Conservation (phyloP, 1,284 basidiomycete genomes). For the Coriolopsis trogii region DNA sequence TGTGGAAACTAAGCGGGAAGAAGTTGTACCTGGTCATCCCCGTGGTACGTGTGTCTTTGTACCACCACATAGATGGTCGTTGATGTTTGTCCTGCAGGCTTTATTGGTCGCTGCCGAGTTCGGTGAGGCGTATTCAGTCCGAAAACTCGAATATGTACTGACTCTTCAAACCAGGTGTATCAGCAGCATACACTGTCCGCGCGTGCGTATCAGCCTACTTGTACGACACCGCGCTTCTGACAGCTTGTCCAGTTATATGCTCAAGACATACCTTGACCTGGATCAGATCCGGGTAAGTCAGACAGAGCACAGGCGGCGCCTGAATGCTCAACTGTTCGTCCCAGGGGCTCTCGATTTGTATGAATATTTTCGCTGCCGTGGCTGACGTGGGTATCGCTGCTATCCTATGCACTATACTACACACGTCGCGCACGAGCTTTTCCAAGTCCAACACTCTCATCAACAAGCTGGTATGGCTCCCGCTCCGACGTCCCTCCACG, state of each 20-base stretch:
- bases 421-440: conserved; percentile 54
- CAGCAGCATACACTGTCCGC: conserved; percentile 19
- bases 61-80: neutral
- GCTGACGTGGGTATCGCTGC: conserved; percentile 55
- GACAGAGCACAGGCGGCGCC: no score
- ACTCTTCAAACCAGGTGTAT: neutral
- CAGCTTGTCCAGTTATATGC: conserved; percentile 8
- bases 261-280: conserved; percentile 47
- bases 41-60: conserved; percentile 38
- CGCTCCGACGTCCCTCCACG: neutral
- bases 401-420: conserved; percentile 51
- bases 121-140: conserved; percentile 31
- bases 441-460: conserved; percentile 62
- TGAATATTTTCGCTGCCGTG: conserved; percentile 54
- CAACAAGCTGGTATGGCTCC: conserved; percentile 46
- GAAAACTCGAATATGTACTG: neutral
- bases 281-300: conserved; percentile 44
- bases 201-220: conserved; percentile 12
- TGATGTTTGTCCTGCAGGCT: conserved; percentile 28
- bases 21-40: conserved; percentile 43
- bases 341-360: conserved; percentile 56
- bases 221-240: neutral
- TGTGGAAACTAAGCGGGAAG: conserved; percentile 56
- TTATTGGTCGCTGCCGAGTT: conserved; percentile 53
- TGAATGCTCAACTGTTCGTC: neutral